These are phyloP conservation scores for Alternaria ethzedia DNA, from an alignment of 2,329 filamentous ascomycete genomes.

Conservation along the genomic window DNA sequence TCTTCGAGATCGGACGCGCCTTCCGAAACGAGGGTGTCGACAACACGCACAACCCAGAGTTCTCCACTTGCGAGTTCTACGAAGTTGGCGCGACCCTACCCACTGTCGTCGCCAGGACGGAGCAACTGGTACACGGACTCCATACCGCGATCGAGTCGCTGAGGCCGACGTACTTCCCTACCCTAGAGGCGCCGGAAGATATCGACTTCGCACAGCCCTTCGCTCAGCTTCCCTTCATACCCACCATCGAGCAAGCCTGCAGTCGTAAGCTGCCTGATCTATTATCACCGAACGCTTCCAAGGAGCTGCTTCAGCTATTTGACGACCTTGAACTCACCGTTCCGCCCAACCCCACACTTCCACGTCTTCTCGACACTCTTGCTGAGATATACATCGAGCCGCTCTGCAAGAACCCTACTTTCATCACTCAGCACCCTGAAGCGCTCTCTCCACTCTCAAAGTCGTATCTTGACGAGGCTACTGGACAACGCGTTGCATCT, in stretches of 20 bases:
- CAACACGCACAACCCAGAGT: conserved; percentile 91
- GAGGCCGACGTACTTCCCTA: conserved; percentile 37
- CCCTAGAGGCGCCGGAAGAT: conserved; percentile 50
- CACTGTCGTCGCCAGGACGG: conserved; percentile 77
- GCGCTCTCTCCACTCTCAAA: conserved; percentile 92
- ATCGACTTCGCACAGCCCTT: conserved; percentile 66
- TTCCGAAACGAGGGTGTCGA: conserved; percentile 86
- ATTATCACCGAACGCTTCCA: conserved; percentile 59
- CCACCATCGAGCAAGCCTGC: conserved; percentile 74
- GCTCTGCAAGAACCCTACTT: conserved; percentile 73
- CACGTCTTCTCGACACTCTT: conserved; percentile 81
- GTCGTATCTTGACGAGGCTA: conserved; percentile 72
- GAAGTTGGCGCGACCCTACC: conserved; percentile 79
- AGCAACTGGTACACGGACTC: conserved; percentile 65
- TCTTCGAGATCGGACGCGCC: conserved; percentile 91
- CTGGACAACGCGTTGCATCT: conserved; percentile 76
- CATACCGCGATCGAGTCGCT: conserved; percentile 55
- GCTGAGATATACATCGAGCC: conserved; percentile 80
- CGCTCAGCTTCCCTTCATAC: conserved; percentile 79
- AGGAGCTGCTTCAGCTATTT: conserved; percentile 65
- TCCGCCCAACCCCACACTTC: conserved; percentile 63
- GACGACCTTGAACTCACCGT: conserved; percentile 55
- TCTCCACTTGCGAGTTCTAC: conserved; percentile 98
- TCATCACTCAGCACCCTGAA: conserved; percentile 88
- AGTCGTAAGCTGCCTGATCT: conserved; percentile 67